Evolutionary conservation across 176 grass and related monocot genomes (phyloP), one percentile per base, ranked within the genome.

Genomic region (Avena eriantha): DNA sequence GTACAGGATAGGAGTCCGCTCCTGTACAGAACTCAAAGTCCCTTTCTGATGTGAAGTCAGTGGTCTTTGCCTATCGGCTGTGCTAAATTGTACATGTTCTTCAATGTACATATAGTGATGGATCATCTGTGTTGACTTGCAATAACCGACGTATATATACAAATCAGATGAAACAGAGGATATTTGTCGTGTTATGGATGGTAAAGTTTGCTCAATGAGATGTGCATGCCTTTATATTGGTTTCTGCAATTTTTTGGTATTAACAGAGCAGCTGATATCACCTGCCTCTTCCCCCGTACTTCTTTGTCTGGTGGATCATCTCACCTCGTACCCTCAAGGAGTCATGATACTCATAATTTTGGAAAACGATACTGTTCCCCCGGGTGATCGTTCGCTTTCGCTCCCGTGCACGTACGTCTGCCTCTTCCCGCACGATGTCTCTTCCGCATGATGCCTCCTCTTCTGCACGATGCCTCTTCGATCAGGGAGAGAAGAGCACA

Each of bases 1-100:
- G 39, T 90, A 83, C 18, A 78, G 8, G 47, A 10, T 80, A 91
- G 67, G 76, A 79, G n/a, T 69, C 26, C 1, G 7, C 46, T 66
- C 34, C 80, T 91, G 49, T 91, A 46, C 65, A 89, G 2, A 14
- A n/a, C 48, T 66, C 43, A 58, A 29, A 39, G 10, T 36, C 33
- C 31, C 10, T 55, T 82, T 71, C 21, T 78, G 6, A 51, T 75
- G 70, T 84, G 5, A 84, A 47, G 11, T 58, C 17, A 24, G 51
- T 80, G 4, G 18, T 48, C 17, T 3, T 39, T 80, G 53, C 21
- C 14, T 82, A 43, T 47, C 35, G 69, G 74, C n/a, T 48, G 34
- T 77, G 35, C 68, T 26, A 69, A 48, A 12, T 17, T 58, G 48
- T 33, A n/a, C 19, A 76, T 54, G 49, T 47, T 34, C 33, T 82